Conservation (phyloP, 1,284 basidiomycete species). For the Vanrija sp. region DNA sequence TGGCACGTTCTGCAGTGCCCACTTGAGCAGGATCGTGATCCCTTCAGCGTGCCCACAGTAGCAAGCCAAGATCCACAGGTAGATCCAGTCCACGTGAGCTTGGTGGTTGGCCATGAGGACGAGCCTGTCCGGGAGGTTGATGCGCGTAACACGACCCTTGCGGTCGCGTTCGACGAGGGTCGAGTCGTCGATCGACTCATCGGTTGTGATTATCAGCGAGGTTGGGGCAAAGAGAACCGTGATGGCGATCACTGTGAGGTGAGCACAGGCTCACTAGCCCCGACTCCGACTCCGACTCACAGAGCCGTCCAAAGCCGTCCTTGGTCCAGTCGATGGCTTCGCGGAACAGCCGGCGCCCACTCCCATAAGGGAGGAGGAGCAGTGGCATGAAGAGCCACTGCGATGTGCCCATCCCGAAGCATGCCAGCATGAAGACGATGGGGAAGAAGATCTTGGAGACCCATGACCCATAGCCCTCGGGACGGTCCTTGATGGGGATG, state of each 20-base stretch:
- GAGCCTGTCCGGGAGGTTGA: constrained; percentile 71
- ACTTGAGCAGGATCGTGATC: constrained; percentile 85
- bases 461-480: constrained; percentile 57
- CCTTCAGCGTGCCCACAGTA: constrained; percentile 63
- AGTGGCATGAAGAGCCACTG: constrained; percentile 66
- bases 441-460: constrained; percentile 58
- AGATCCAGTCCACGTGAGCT: constrained; percentile 84
- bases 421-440: constrained; percentile 63
- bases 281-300: constrained; percentile 61
- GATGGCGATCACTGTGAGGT: constrained; percentile 35
- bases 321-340: constrained; percentile 73
- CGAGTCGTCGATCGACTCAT: constrained; percentile 32
- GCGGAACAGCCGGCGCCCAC: constrained; percentile 57
- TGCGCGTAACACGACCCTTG: constrained; percentile 57
- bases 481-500: constrained; percentile 60
- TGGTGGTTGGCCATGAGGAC: constrained; percentile 78
- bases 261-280: not conserved
- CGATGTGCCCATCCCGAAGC: constrained; percentile 63
- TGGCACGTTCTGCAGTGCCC: constrained; percentile 80
- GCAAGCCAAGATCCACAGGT: constrained; percentile 80
- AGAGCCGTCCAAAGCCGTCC: constrained; percentile 68
- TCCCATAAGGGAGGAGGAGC: constrained; percentile 41
- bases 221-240: constrained; percentile 80
- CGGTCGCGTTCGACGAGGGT: constrained; percentile 54
- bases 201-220: constrained; percentile 62